phyloP scores from a whole-genome alignment of 352 stramenopile species.

The Phytophthora sp. region DNA sequence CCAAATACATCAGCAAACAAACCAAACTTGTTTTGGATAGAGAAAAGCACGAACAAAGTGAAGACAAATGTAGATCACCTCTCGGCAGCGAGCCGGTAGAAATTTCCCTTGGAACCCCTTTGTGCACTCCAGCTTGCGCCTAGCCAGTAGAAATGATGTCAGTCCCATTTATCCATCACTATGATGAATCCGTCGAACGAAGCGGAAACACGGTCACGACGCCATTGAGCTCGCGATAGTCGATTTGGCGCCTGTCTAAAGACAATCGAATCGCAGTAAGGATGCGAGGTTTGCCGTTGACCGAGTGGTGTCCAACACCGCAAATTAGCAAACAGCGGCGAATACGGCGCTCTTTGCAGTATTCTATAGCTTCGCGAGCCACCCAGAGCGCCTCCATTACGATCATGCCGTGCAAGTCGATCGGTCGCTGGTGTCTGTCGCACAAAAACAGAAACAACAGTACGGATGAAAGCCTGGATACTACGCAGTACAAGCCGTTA shows the following conservation, averaged over 20 bases:
- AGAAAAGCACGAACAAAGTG: slow-evolving; percentile 1
- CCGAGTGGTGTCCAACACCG: slow-evolving; percentile 71
- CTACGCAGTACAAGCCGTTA: slow-evolving; percentile 5
- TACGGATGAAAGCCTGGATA: slow-evolving; percentile 12
- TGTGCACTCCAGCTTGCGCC: background rate
- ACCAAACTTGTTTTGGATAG: slow-evolving; percentile 22
- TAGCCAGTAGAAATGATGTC: slow-evolving; percentile 14
- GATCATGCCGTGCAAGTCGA: slow-evolving; percentile 74
- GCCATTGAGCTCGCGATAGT: slow-evolving; percentile 58
- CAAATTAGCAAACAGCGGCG: slow-evolving; percentile 68
- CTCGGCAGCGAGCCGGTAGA: slow-evolving; percentile 17
- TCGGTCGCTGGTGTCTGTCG: slow-evolving; percentile 45
- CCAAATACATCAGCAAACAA: slow-evolving; percentile 1
- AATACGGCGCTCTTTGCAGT: slow-evolving; percentile 64
- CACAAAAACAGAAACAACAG: slow-evolving; percentile 22
- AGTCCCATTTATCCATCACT: slow-evolving; percentile 1
- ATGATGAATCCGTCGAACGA: slow-evolving; percentile 39
- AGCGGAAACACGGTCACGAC: slow-evolving; percentile 71
- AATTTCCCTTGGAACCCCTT: background rate
- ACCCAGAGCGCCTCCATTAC: slow-evolving; percentile 73
- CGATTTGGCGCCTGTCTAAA: slow-evolving; percentile 63
- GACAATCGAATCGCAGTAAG: slow-evolving; percentile 65
- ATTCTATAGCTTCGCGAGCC: slow-evolving; percentile 58
- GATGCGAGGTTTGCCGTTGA: slow-evolving; percentile 67
- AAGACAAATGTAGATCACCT: slow-evolving; percentile 8